Base-by-base conservation (phyloP, 2,329 filamentous ascomycete species). In the Ascochyta lentis region DNA sequence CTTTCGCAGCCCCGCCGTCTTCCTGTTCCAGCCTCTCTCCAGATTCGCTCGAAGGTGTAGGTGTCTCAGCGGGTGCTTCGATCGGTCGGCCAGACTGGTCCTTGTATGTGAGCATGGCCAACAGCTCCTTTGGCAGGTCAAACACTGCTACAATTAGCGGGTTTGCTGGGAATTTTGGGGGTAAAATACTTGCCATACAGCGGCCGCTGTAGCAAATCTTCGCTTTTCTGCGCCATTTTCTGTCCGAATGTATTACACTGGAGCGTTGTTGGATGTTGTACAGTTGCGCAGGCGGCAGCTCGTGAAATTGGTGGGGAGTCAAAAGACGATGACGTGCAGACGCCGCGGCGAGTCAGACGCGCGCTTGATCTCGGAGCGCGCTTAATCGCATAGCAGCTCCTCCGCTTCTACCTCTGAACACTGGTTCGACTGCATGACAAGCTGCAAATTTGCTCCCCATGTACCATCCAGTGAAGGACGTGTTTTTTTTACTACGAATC, bases 121-220 rank as follows among this genome's bases (percentile, higher is more conserved):
- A 80, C 42, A 96, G 83, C 71, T 92, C 86, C 56, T 83, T 80
- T 0, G 92, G 91, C 23, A 97, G 84, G 73, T 96, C 89, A 76
- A 93, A 97, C 54, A 94, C 90, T 92, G 72, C 56, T 43, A 13
- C 9, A 9, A 43, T 72, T 46, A 72, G 61, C 44, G 23, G 27
- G 26, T 27, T 16, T 23, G 2, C 33, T n/a, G 10, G 13, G 6
- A 13, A 39, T n/a, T 8, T 19, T n/a, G 9, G 13, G 8, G 22
- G n/a, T 31, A n/a, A 37, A 10, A 3, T 6, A 27, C 53, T 16
- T 66, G 76, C 74, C 72, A 52, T 77, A 77, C 16, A 77, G 72
- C 29, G 74, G 74, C 33, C 73, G 69, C 61, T 76, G 70, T 16
- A 76, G 59, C 15, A 77, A 44, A 38, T 70, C 56, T 2, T 71